Evolutionary conservation across 2,329 filamentous ascomycete genomes (phyloP), one percentile per base, ranked within the genome.

Genomic region (Orbilia brochopaga): DNA sequence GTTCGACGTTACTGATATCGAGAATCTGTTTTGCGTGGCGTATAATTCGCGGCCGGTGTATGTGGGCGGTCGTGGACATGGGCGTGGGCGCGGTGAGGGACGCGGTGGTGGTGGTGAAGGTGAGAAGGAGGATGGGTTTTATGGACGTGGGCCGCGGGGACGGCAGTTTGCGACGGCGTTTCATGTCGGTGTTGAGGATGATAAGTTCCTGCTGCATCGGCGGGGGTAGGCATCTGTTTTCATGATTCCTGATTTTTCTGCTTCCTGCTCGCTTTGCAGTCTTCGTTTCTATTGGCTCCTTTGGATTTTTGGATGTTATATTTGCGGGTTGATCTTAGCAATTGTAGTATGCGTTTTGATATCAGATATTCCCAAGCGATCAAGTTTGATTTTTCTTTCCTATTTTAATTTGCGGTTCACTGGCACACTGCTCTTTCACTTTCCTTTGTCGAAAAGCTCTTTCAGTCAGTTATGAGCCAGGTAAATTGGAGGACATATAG

Each of bases 21-120:
- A 70, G 24, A 70, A 70, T 52, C 24, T 70, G 37, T 70, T 70
- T 23, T 70, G 59, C 53, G 66, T 70, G 59, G 66, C 66, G 27
- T 70, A 59, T 52, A 70, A 70, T 56, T 63, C 66, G 40, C 32
- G 54, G 11, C 37, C 53, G 1, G 58, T 27, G 27, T 32, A 32
- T 7, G 46, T 56, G 17, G 37, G 23, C 32, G 58, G 27, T n/a
- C 11, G 11, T n/a, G 57, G 17, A 8, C 30, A 6, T 61, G 32
- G n/a, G 21, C 19, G 27, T 44, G 6, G 32, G 17, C 2, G 40
- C 17, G 10, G 58, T 57, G 15, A 58, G 53, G 13, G 59, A 3
- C 27, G 27, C 8, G 27, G 27, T n/a, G n/a, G n/a, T n/a, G 27
- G 27, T 32, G 46, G 44, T 17, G 15, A 17, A 19, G 19, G 10